Evolutionary conservation across 441 rosid genomes (phyloP).

Genomic region (Adansonia madagascariensis): DNA sequence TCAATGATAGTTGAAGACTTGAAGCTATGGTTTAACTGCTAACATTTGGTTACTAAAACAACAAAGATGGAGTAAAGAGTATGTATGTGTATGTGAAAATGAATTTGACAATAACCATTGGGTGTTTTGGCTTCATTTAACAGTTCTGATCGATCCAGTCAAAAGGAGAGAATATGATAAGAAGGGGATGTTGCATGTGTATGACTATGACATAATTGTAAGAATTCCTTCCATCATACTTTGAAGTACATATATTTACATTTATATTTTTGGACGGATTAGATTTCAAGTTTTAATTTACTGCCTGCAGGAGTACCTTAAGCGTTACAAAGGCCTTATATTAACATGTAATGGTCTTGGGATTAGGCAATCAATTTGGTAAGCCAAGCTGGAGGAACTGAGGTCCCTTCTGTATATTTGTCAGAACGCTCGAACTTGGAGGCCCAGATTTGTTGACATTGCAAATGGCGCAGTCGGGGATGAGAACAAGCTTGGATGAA

Average conservation of each 20-base stretch:
- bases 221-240: constrained; percentile 20
- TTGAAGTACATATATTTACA: neutral
- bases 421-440: neutral
- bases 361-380: constrained; percentile 75
- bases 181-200: constrained; percentile 59
- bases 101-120: constrained; percentile 13
- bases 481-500: constrained; percentile 9
- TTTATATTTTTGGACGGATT: constrained; percentile 3
- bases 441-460: neutral
- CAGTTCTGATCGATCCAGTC: constrained; percentile 81
- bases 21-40: neutral
- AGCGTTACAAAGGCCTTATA: constrained; percentile 84
- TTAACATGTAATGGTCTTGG: constrained; percentile 95
- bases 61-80: neutral
- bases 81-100: neutral
- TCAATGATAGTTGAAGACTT: constrained; percentile 9
- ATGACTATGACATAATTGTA: constrained; percentile 62
- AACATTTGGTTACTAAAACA: neutral
- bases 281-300: neutral
- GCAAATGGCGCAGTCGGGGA: neutral
- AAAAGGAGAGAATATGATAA: constrained; percentile 76
- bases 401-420: constrained; percentile 15
- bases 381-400: constrained; percentile 26
- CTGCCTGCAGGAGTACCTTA: constrained; percentile 75
- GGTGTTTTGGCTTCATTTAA: constrained; percentile 30